Evolutionary conservation across 2,329 filamentous ascomycete genomes (phyloP).

Genomic region (Diaporthe sp.): DNA sequence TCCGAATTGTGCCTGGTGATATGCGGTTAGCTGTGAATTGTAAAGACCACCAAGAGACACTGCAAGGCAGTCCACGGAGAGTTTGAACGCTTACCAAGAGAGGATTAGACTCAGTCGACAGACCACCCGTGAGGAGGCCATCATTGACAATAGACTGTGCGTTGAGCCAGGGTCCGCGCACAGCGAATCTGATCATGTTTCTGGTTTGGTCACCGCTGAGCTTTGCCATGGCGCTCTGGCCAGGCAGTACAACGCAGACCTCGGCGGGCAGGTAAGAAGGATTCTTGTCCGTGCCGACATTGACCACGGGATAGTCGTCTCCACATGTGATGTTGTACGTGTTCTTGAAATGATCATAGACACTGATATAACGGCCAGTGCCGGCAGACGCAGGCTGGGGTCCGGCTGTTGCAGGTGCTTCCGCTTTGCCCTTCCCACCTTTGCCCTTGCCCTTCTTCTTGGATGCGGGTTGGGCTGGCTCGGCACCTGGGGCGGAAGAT

Average conservation of each 20-base stretch:
- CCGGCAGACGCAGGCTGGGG: conserved; percentile 31
- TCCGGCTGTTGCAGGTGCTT: neutral
- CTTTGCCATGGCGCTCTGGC: conserved; percentile 63
- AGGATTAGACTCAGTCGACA: conserved; percentile 54
- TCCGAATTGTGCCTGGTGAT: conserved; percentile 50
- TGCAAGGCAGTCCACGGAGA: neutral
- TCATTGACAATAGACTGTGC: conserved; percentile 66
- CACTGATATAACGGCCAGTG: conserved; percentile 58
- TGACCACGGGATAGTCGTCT: conserved; percentile 65
- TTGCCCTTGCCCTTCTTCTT: conserved; percentile 38
- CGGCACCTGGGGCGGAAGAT: conserved; percentile 8
- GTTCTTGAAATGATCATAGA: conserved; percentile 64
- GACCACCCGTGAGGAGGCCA: conserved; percentile 63
- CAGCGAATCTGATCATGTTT: conserved; percentile 73
- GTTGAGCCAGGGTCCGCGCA: conserved; percentile 68
- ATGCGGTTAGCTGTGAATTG: conserved; percentile 53
- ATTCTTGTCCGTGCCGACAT: conserved; percentile 66
- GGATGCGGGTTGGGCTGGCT: conserved; percentile 4
- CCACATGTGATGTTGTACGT: conserved; percentile 51
- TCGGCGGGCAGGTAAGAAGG: conserved; percentile 72
- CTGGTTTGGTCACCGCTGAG: conserved; percentile 67
- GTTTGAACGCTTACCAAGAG: conserved; percentile 50
- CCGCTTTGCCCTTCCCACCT: conserved; percentile 23
- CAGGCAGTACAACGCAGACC: conserved; percentile 67
- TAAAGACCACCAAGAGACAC: conserved; percentile 44